Evolutionary conservation across 768 basidiomycete species (phyloP).

Genomic region (Amanita molliuscula): DNA sequence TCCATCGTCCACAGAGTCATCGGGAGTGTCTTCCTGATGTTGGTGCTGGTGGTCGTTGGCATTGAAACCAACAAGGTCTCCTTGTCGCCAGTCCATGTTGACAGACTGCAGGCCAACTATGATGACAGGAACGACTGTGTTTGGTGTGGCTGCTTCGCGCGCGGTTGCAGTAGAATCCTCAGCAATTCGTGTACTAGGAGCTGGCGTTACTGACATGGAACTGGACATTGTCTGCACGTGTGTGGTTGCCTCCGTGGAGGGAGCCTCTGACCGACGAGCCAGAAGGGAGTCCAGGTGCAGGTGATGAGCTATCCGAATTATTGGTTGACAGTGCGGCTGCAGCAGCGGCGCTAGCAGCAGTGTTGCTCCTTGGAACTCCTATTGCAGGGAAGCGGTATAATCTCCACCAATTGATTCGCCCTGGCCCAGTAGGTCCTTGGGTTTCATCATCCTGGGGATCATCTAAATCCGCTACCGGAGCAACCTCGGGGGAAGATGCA

Average conservation of each 20-base stretch:
- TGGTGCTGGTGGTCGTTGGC: not conserved
- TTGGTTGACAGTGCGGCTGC: slow-evolving; percentile 7
- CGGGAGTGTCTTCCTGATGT: slow-evolving; percentile 8
- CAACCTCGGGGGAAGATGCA: not conserved
- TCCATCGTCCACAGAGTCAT: slow-evolving; percentile 6
- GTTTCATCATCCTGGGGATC: slow-evolving; percentile 12
- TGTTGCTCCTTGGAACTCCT: slow-evolving; percentile 12
- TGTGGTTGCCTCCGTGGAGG: slow-evolving; percentile 3
- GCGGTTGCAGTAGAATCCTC: slow-evolving; percentile 4
- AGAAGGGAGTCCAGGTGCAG: slow-evolving; percentile 9
- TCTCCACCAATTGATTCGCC: slow-evolving; percentile 72
- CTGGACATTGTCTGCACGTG: slow-evolving; percentile 2
- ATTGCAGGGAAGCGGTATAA: slow-evolving; percentile 76
- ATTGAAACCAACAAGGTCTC: slow-evolving; percentile 1
- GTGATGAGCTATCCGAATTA: slow-evolving; percentile 1
- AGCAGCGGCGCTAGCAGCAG: slow-evolving; percentile 18
- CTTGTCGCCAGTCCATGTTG: slow-evolving; percentile 31
- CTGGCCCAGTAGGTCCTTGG: slow-evolving; percentile 22
- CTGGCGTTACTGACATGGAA: slow-evolving; percentile 1
- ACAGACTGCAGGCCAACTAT: slow-evolving; percentile 78
- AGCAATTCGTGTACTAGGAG: slow-evolving; percentile 9
- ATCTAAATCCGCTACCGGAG: slow-evolving; percentile 4
- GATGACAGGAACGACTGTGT: slow-evolving; percentile 69
- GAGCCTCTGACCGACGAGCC: slow-evolving; percentile 8
- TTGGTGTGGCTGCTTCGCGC: slow-evolving; percentile 9